A percentile compares a stretch with the other conserved stretches of the same genome.
Evolutionary conservation across 1,139 yeast genomes (phyloP).

Genomic region (Geotrichum europaeum): DNA sequence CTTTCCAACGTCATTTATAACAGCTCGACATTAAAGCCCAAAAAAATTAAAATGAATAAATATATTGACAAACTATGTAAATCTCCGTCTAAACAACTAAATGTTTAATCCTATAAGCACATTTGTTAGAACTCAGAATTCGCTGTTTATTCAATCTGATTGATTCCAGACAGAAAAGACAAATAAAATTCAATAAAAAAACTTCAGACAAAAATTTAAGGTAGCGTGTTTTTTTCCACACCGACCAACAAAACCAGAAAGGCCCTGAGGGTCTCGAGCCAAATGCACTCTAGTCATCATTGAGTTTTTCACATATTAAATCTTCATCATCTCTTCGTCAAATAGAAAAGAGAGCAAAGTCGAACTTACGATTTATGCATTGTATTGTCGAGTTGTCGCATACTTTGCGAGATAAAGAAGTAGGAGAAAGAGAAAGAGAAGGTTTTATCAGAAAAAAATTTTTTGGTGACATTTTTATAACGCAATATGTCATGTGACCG

Average conservation of each 20-base stretch:
- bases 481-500: neutral
- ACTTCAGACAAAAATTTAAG: slow-evolving; percentile 16
- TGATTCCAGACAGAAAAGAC: neutral
- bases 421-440: neutral
- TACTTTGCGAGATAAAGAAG: neutral
- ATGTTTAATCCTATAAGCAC: neutral
- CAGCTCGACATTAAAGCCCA: too few species aligned
- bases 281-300: slow-evolving; percentile 20
- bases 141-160: neutral
- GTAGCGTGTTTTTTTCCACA: slow-evolving; percentile 20
- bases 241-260: slow-evolving; percentile 14
- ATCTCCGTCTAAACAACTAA: neutral
- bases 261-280: slow-evolving; percentile 15
- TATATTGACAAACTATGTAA: neutral
- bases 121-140: neutral
- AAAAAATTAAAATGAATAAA: neutral
- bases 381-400: neutral
- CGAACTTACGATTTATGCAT: slow-evolving; percentile 1
- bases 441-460: neutral
- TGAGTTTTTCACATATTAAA: neutral
- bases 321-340: slow-evolving; percentile 14
- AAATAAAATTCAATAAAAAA: neutral
- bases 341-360: neutral
- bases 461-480: neutral
- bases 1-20: too few species aligned